Percentiles rank a stretch among this genome's conserved stretches.
Conservation (phyloP, 345 rosid species). For the Aquilaria yunnanensis region DNA sequence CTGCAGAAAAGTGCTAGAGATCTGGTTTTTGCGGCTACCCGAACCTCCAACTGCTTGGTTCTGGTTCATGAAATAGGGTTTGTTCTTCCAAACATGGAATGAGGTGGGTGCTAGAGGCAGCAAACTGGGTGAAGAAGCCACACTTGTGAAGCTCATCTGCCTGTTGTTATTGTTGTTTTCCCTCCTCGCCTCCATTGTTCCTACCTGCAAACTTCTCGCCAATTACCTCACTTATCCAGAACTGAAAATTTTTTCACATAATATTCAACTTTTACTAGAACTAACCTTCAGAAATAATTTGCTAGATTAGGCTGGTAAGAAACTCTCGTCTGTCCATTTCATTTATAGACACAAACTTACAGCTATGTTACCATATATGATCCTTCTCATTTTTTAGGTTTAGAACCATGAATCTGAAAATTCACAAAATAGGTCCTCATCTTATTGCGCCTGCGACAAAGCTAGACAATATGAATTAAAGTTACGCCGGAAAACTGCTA, state of each 20-base stretch:
- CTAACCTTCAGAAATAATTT: constrained; percentile 1
- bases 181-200: background rate
- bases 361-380: constrained; percentile 1
- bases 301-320: no score
- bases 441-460: no score
- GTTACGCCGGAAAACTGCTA: no score
- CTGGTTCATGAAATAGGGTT: constrained; percentile 8
- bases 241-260: background rate
- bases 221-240: background rate
- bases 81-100: constrained; percentile 9
- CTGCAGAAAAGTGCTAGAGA: background rate
- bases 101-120: constrained; percentile 5
- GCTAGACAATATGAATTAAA: no score
- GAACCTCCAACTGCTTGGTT: background rate
- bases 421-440: no score
- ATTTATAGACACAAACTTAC: constrained; percentile 9
- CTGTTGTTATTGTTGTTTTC: background rate
- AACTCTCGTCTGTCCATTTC: constrained; percentile 1
- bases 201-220: constrained; percentile 6
- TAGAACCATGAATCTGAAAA: no score
- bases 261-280: background rate
- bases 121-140: no score
- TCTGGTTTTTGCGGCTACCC: background rate
- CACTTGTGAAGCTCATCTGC: no score
- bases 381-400: no score